These are phyloP conservation scores for Scutellaria minor DNA, from an alignment of 257 asterid genomes.

Conservation along the genomic window DNA sequence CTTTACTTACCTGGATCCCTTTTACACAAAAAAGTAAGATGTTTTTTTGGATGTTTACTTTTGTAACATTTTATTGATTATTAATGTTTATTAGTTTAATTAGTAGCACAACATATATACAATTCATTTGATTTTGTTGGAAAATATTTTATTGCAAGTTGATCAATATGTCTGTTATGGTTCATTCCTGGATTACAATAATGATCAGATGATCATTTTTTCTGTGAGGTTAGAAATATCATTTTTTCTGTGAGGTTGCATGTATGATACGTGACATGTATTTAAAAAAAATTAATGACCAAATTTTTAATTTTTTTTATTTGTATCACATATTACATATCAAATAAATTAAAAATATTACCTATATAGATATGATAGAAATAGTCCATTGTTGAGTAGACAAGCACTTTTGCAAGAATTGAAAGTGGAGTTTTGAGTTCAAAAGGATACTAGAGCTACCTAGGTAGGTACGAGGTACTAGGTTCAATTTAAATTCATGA, in stretches of 20 bases:
- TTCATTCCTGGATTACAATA: too few relatives aligned
- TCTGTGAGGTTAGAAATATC: too few relatives aligned
- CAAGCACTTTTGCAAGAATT: constrained; percentile 26
- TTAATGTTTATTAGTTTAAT: neutral
- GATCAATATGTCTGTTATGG: neutral
- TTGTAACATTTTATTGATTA: neutral
- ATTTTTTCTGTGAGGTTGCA: too few relatives aligned
- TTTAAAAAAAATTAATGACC: too few relatives aligned
- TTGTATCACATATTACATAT: too few relatives aligned
- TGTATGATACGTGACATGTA: too few relatives aligned
- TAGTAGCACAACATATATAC: neutral
- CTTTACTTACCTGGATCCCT: constrained; percentile 38
- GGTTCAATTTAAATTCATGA: neutral
- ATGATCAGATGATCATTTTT: too few relatives aligned
- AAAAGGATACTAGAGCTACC: neutral
- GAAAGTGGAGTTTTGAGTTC: constrained; percentile 29
- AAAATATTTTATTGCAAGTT: neutral
- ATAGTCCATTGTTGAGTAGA: constrained; percentile 22
- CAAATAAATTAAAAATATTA: too few relatives aligned
- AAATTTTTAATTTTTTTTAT: too few relatives aligned
- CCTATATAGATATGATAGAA: neutral
- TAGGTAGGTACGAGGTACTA: constrained; percentile 9
- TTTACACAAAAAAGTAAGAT: neutral
- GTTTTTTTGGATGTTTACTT: constrained; percentile 7
- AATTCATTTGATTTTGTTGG: neutral